Evolutionary conservation across 2,329 filamentous ascomycete genomes (phyloP), one percentile per base, ranked within the genome.

Genomic region (Arthrobotrys musiformis): DNA sequence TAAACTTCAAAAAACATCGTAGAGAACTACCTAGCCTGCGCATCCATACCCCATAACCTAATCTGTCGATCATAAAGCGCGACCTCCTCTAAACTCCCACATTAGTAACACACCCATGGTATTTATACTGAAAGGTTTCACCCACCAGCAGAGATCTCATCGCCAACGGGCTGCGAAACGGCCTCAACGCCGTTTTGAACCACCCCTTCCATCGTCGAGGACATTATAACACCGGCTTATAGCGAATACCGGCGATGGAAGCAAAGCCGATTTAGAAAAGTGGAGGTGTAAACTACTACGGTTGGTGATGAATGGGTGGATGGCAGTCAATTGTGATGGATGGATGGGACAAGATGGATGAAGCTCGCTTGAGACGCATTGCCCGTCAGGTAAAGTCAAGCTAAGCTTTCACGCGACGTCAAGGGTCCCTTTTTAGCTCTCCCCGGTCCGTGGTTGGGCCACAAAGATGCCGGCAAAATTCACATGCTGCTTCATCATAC

Each of bases 31-130:
- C 88, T 88, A 83, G 97, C 92, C 84, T 99, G 95, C 5, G 95
- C 95, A 81, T 95, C 90, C 82, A 98, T 92, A 48, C 95, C 95
- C 95, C 95, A 99, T 30, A 99, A 90, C 66, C 95, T 91, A 81
- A 99, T 97, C 83, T 99, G 95, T 60, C 95, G 91, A 85, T 99
- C 95, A 83, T 99, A 99, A 4, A 98, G 89, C 13, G 94, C 95
- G 82, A 98, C 97, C 83, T 99, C 95, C 84, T 98, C 95, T 93
- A 19, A 40, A 35, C 76, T 5, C 4, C 28, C 11, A 33, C 9
- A 56, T 42, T 64, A 63, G n/a, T n/a, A n/a, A n/a, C 5, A n/a
- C 46, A 22, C 9, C 40, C 17, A n/a, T 22, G 13, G 17, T 33
- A 7, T 22, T 15, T 19, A 46, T 44, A 46, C 56, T 48, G 72